Evolutionary conservation across 2,329 filamentous ascomycete genomes (phyloP).

Genomic region (Penicillium corylophilum): DNA sequence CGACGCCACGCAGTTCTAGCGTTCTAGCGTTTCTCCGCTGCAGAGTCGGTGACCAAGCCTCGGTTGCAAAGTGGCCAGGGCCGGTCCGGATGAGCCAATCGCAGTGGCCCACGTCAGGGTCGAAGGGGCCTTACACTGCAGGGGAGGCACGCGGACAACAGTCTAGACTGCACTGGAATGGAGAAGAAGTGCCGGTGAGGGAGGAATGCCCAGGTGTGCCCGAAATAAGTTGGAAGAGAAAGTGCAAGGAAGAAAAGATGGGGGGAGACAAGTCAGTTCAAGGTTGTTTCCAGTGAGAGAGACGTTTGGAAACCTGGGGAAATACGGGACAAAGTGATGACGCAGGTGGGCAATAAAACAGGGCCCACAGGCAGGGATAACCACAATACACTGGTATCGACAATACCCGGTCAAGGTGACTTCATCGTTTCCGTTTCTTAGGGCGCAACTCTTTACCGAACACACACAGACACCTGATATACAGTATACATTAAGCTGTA

Average conservation of each 20-base stretch:
- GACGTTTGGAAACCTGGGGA: slow-evolving; percentile 8
- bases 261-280: not conserved
- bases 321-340: not conserved
- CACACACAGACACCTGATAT: not conserved
- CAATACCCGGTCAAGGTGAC: slow-evolving; percentile 18
- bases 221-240: not conserved
- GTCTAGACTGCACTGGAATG: slow-evolving; percentile 15
- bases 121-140: slow-evolving; percentile 21
- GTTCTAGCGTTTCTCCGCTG: slow-evolving; percentile 17
- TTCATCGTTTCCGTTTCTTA: slow-evolving; percentile 13
- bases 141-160: slow-evolving; percentile 19
- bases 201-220: not conserved
- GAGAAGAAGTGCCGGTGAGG: not conserved
- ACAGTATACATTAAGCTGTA: not conserved
- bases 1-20: slow-evolving; percentile 3
- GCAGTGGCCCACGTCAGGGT: slow-evolving; percentile 31
- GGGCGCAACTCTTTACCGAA: not conserved
- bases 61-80: slow-evolving; percentile 24
- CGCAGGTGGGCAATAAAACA: slow-evolving; percentile 5
- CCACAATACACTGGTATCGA: not conserved
- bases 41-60: slow-evolving; percentile 29
- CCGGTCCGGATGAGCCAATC: slow-evolving; percentile 25
- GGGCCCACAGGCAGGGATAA: not conserved
- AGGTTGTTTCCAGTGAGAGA: not conserved
- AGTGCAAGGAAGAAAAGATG: not conserved